Conservation (phyloP, 2,329 filamentous ascomycete genomes). For the Colletotrichum melonis region DNA sequence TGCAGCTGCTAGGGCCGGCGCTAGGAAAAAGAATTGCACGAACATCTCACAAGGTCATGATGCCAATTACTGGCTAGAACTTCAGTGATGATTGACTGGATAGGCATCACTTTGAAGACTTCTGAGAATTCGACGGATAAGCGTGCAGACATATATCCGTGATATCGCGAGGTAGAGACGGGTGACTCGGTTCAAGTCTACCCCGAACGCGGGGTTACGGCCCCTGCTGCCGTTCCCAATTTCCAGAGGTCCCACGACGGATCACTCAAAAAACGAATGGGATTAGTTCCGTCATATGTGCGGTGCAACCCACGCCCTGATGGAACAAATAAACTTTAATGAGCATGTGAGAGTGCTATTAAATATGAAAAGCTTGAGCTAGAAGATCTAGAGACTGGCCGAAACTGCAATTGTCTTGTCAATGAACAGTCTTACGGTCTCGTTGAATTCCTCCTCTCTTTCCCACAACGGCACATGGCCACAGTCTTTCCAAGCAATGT, state of each 20-base stretch:
- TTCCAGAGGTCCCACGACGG: neutral
- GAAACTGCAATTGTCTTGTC: neutral
- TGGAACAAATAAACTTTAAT: neutral
- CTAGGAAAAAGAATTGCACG: neutral
- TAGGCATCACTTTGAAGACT: neutral
- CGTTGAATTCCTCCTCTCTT: conserved; percentile 17
- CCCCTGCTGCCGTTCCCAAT: neutral
- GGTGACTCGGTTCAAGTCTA: conserved; percentile 4
- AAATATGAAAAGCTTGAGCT: neutral
- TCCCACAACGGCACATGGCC: conserved; percentile 13
- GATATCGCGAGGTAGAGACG: neutral
- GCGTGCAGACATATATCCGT: neutral
- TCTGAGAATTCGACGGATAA: neutral
- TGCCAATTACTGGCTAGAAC: neutral
- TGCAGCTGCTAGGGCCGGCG: neutral
- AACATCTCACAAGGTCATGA: neutral
- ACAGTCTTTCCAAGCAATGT: conserved; percentile 15
- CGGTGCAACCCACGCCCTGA: neutral
- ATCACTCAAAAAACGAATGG: neutral
- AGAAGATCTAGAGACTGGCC: neutral
- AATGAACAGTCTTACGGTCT: neutral
- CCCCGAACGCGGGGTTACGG: conserved; percentile 12
- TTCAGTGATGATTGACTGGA: too few species aligned
- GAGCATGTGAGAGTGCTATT: neutral
- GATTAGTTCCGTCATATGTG: neutral